These are phyloP conservation scores for Mycena indigotica DNA, from an alignment of 768 basidiomycete genomes.

Conservation along the genomic window DNA sequence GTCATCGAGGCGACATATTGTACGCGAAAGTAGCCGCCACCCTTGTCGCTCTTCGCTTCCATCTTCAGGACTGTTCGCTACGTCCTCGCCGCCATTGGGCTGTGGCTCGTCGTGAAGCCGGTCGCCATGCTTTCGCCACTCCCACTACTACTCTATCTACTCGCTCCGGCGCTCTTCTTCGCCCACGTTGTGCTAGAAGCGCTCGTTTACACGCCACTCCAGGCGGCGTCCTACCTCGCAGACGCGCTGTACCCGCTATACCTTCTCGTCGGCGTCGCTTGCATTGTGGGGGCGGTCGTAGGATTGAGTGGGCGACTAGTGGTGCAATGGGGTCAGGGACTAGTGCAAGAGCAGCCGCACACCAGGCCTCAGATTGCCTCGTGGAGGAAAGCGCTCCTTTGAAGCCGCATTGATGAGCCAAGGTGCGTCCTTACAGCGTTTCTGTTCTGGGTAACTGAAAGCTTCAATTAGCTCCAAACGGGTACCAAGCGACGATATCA, in stretches of 20 bases:
- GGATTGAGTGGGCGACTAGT: slow-evolving; percentile 40
- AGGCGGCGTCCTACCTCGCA: slow-evolving; percentile 37
- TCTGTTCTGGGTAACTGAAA: too few species aligned
- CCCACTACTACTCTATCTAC: slow-evolving; percentile 40
- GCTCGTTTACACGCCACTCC: slow-evolving; percentile 50
- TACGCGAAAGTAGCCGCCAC: neutral
- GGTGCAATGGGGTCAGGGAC: slow-evolving; percentile 5
- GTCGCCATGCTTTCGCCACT: slow-evolving; percentile 28
- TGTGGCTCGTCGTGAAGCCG: neutral
- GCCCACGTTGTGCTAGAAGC: slow-evolving; percentile 42
- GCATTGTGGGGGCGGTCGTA: slow-evolving; percentile 49
- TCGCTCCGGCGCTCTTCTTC: slow-evolving; percentile 52
- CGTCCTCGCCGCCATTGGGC: neutral
- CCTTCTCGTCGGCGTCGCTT: slow-evolving; percentile 57
- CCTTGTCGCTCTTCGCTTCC: neutral
- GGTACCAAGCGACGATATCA: too few species aligned
- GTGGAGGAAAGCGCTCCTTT: too few species aligned
- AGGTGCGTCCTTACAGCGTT: too few species aligned
- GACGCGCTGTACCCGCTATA: slow-evolving; percentile 57
- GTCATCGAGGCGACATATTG: neutral
- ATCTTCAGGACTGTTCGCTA: neutral
- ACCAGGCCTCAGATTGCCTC: too few species aligned
- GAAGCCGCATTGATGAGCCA: too few species aligned
- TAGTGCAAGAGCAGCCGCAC: too few species aligned
- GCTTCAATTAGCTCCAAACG: too few species aligned